A percentile compares a stretch with the other conserved stretches of the same genome.
Evolutionary conservation across 176 grass and related monocot genomes (phyloP).

Genomic region (Themeda triandra): DNA sequence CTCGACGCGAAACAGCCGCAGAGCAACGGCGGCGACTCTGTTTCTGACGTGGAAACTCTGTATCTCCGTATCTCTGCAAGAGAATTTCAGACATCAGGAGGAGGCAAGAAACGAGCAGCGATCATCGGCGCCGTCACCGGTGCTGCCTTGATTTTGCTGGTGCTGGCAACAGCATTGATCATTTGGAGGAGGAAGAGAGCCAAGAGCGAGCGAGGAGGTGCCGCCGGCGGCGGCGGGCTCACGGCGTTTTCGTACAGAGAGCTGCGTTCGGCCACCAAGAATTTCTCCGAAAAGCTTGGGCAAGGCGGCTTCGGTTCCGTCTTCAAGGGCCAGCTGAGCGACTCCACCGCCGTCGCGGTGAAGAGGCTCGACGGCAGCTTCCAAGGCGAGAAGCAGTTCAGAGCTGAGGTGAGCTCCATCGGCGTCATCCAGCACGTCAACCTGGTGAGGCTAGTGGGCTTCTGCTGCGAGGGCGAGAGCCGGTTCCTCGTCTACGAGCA

Average conservation of each 20-base stretch:
- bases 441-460: constrained; percentile 40
- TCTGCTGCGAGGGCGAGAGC: constrained; percentile 32
- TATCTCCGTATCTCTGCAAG: constrained; percentile 40
- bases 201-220: background rate
- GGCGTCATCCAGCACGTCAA: constrained; percentile 46
- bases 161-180: background rate
- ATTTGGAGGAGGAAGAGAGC: background rate
- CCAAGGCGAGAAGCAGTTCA: constrained; percentile 57
- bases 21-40: background rate
- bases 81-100: constrained; percentile 3
- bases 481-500: constrained; percentile 52
- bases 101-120: background rate
- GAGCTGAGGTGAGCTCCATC: constrained; percentile 46
- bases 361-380: constrained; percentile 37
- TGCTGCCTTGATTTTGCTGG: background rate
- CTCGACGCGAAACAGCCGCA: constrained; percentile 7
- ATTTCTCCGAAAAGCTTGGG: constrained; percentile 38
- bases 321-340: constrained; percentile 25
- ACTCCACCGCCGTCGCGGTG: constrained; percentile 23
- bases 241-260: constrained; percentile 34
- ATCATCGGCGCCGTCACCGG: background rate
- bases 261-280: constrained; percentile 21
- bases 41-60: background rate
- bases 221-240: background rate
- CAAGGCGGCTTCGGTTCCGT: constrained; percentile 42